Conservation (phyloP, 225 moss, liverwort and hornwort species). For the Bryoerythrophyllum caledonicum region DNA sequence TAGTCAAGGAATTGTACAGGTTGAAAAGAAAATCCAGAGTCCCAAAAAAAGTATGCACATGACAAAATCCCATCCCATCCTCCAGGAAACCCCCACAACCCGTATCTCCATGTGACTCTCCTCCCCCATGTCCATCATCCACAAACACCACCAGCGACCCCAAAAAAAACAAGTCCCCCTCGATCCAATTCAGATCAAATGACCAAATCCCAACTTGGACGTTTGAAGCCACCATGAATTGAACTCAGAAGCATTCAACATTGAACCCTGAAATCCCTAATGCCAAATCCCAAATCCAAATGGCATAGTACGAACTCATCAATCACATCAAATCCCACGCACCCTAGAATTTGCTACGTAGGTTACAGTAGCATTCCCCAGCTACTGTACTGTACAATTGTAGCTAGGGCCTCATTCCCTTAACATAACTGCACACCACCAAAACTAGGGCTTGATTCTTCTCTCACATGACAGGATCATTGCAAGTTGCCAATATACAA, state of each 20-base stretch:
- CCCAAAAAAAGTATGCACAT: too few species aligned
- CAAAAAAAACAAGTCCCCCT: too few species aligned
- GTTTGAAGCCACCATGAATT: neutral
- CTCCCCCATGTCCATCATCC: neutral
- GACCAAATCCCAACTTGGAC: neutral
- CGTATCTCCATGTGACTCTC: neutral
- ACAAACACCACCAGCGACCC: too few species aligned
- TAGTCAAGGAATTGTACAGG: too few species aligned
- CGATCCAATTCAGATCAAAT: neutral
- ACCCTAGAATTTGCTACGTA: neutral
- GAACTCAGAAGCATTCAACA: neutral
- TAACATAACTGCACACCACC: neutral
- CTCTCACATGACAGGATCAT: too few species aligned
- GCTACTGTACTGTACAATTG: too few species aligned
- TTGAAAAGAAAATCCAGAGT: too few species aligned
- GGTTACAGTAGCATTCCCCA: neutral
- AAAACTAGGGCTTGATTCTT: neutral
- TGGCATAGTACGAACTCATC: neutral
- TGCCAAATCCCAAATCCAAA: neutral
- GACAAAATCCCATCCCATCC: neutral
- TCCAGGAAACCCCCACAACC: neutral
- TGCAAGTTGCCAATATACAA: too few species aligned
- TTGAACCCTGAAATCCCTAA: neutral
- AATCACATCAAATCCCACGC: neutral
- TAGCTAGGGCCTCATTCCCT: neutral